These are phyloP conservation scores for Ophiosphaerella narmari DNA, from an alignment of 2,329 filamentous ascomycete species.

Conservation along the genomic window DNA sequence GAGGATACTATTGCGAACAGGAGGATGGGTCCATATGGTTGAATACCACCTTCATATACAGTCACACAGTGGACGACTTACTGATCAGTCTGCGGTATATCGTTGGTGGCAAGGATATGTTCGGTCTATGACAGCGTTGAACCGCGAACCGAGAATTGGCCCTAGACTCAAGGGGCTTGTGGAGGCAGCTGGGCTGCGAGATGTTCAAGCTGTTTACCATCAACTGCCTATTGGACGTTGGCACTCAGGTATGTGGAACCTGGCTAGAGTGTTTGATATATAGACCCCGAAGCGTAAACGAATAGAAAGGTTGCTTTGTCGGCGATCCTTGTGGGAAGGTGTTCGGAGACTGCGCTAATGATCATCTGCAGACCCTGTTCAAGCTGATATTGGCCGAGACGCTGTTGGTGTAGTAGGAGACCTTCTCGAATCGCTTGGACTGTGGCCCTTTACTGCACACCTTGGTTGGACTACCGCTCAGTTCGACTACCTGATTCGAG, in stretches of 20 bases:
- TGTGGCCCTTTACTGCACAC: conserved; percentile 44
- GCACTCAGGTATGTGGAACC: conserved; percentile 36
- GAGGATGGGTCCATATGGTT: conserved; percentile 87
- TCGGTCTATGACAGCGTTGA: conserved; percentile 37
- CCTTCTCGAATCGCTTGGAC: conserved; percentile 42
- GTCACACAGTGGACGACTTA: conserved; percentile 80
- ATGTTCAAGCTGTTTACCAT: conserved; percentile 35
- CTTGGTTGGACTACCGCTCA: conserved; percentile 38
- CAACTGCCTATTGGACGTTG: conserved; percentile 46
- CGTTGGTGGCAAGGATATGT: conserved; percentile 46
- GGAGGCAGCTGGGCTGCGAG: conserved; percentile 33
- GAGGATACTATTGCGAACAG: conserved; percentile 69
- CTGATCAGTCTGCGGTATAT: conserved; percentile 50
- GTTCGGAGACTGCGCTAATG: not conserved
- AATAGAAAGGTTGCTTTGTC: not conserved
- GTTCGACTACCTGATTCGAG: conserved; percentile 34
- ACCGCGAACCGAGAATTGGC: conserved; percentile 43
- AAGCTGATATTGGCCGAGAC: conserved; percentile 36
- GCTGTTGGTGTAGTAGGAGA: conserved; percentile 35
- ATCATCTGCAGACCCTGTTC: conserved; percentile 29
- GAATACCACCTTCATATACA: conserved; percentile 86
- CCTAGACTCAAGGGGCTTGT: conserved; percentile 35
- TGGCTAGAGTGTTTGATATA: too few relatives aligned
- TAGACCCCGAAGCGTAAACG: too few relatives aligned
- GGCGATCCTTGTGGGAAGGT: too few relatives aligned